Percentiles rank a stretch among this genome's conserved stretches.
Conservation (phyloP, 1,139 yeast genomes). For the Lodderomyces pseudojiufengensis region DNA sequence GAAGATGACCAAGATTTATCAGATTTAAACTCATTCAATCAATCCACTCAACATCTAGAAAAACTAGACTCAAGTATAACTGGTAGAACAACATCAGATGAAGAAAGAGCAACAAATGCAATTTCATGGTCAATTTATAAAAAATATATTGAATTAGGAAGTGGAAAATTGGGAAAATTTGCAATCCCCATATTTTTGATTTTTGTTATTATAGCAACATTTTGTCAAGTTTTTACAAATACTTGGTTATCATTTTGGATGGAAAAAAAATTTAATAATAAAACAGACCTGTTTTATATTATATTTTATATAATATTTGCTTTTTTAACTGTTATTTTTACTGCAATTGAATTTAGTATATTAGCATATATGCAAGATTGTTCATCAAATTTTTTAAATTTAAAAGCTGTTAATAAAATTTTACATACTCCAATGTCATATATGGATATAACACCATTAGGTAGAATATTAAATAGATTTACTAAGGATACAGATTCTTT, state of each 20-base stretch:
- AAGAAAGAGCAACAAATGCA: conserved; percentile 40
- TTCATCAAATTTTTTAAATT: conserved; percentile 36
- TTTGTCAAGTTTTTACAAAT: conserved; percentile 35
- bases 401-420: conserved; percentile 33
- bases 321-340: conserved; percentile 42
- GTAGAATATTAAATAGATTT: conserved; percentile 57
- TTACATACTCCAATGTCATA: conserved; percentile 56
- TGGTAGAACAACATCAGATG: conserved; percentile 33
- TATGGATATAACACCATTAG: conserved; percentile 64
- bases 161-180: conserved; percentile 35
- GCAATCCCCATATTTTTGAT: conserved; percentile 33
- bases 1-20: conserved; percentile 1
- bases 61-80: conserved; percentile 6
- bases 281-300: conserved; percentile 27
- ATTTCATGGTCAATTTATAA: conserved; percentile 35
- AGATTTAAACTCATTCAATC: neutral
- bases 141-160: conserved; percentile 34
- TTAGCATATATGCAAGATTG: conserved; percentile 52
- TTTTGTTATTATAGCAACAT: conserved; percentile 38
- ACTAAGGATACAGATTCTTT: conserved; percentile 84
- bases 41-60: too few relatives aligned
- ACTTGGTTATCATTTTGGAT: conserved; percentile 42
- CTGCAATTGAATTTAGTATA: conserved; percentile 49
- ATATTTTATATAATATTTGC: conserved; percentile 33
- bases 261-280: conserved; percentile 24